Evolutionary conservation across 495 filamentous ascomycete species (phyloP).

Genomic region (Aspergillus heteromorphus): DNA sequence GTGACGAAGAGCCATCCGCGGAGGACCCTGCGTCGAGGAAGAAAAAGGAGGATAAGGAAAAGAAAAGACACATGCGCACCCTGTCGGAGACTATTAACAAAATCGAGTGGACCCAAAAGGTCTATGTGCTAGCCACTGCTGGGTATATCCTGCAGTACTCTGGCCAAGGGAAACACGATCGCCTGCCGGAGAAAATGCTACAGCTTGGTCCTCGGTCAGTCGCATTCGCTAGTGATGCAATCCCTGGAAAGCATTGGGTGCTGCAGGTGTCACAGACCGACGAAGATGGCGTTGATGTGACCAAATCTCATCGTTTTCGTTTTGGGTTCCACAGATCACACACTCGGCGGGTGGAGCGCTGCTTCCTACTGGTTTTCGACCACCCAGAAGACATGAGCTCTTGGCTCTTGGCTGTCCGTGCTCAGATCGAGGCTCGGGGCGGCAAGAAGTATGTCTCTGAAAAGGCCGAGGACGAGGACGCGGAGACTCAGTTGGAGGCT

Average conservation of each 20-base stretch:
- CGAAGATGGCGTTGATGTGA: conserved; percentile 50
- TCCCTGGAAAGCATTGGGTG: conserved; percentile 90
- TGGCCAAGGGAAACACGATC: conserved; percentile 71
- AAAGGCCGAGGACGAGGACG: conserved; percentile 29
- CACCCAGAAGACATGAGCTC: conserved; percentile 78
- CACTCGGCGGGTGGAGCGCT: conserved; percentile 57
- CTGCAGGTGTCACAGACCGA: conserved; percentile 79
- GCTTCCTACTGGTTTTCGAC: conserved; percentile 74
- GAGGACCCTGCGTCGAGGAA: conserved; percentile 25
- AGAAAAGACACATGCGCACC: conserved; percentile 40
- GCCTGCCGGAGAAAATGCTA: conserved; percentile 82
- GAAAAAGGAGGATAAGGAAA: conserved; percentile 41
- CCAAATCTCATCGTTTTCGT: conserved; percentile 62
- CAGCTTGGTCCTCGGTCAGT: conserved; percentile 79
- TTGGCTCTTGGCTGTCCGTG: conserved; percentile 64
- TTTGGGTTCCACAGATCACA: conserved; percentile 60
- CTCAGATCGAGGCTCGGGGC: conserved; percentile 63
- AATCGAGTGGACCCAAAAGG: conserved; percentile 74
- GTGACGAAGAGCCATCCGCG: conserved; percentile 33
- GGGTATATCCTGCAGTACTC: conserved; percentile 87
- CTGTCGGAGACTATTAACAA: conserved; percentile 57
- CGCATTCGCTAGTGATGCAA: conserved; percentile 88
- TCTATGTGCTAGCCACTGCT: conserved; percentile 74
- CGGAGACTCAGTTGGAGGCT: conserved; percentile 36
- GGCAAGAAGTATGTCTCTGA: conserved; percentile 62